Evolutionary conservation across 306 rosid genomes (phyloP), one percentile per base, ranked within the genome.

Genomic region (Datisca glomerata): DNA sequence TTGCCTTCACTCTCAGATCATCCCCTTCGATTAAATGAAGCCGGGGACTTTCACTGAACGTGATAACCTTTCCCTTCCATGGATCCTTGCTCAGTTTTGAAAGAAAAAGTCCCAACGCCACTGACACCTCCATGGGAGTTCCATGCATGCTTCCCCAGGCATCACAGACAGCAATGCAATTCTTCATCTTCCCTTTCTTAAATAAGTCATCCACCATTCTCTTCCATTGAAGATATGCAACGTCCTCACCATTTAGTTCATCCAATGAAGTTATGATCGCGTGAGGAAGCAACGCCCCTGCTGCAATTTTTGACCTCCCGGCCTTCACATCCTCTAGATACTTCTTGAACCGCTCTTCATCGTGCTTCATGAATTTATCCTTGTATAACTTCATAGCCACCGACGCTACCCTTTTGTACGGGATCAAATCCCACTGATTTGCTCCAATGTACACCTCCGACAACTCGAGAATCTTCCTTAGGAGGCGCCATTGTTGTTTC

Each of bases 391-490:
- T 69, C 71, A 69, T 64, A 2, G 76, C 76, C 18, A 69, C 71
- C 2, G 59, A 66, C 4, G 63, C 62, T 5, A 51, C 56, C 25
- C 56, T 51, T 22, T 37, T 36, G 56, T 51, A 51, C 10, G 56
- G 56, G 17, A 51, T 37, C 18, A 16, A 37, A 14, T 51, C 45
- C 56, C 56, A 51, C 17, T 17, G 22, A 24, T 76, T 79, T 2
- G 70, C 81, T 1, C 92, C 76, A 0, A 79, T 84, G 13, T 36
- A 84, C 19, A 73, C 78, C 60, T 84, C 92, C 0, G 94, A 92
- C 53, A 84, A 51, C 49, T 84, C 83, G 29, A 79, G 40, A 2
- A 48, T 78, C n/a, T 52, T 40, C 39, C 57, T 19, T 35, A 1
- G 69, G 66, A 51, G 65, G 57, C 19, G 71, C 78, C 84, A 74